A percentile compares a stretch with the other conserved stretches of the same genome.
phyloP scores from a whole-genome alignment of 2,329 filamentous ascomycete species.

The Diaporthe capsici region DNA sequence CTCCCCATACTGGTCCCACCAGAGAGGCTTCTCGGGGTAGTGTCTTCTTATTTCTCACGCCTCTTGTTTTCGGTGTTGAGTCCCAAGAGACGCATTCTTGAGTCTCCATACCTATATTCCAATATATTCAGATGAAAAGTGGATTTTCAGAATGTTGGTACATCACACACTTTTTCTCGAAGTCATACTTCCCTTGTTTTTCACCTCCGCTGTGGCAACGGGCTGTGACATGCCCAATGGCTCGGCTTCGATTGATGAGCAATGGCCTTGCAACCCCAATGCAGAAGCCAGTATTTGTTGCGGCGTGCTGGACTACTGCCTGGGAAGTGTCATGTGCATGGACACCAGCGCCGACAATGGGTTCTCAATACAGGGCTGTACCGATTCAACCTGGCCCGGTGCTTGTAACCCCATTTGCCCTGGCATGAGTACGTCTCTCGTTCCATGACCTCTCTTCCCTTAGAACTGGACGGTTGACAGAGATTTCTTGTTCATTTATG shows the following conservation, averaged over 20 bases:
- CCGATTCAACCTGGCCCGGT: not conserved
- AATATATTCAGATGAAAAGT: not conserved
- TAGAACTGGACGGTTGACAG: no score
- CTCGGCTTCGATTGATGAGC: not conserved
- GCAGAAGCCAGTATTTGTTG: no score
- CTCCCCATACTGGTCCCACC: not conserved
- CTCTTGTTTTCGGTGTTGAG: not conserved
- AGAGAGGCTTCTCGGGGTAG: not conserved
- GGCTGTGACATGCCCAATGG: not conserved
- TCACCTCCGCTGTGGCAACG: not conserved
- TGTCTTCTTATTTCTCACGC: not conserved
- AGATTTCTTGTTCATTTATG: no score
- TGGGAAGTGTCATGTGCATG: not conserved
- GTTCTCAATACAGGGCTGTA: not conserved
- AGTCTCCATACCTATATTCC: not conserved
- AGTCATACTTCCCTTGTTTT: not conserved
- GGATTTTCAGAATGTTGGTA: not conserved
- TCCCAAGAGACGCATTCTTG: not conserved
- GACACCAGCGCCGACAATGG: not conserved
- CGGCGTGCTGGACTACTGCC: no score
- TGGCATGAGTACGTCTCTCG: not conserved
- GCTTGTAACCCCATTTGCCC: not conserved
- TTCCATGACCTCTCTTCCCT: not conserved
- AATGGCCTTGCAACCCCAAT: not conserved
- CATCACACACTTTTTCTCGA: not conserved